phyloP scores from a whole-genome alignment of 768 basidiomycete species.

The Boletus reticulatus region DNA sequence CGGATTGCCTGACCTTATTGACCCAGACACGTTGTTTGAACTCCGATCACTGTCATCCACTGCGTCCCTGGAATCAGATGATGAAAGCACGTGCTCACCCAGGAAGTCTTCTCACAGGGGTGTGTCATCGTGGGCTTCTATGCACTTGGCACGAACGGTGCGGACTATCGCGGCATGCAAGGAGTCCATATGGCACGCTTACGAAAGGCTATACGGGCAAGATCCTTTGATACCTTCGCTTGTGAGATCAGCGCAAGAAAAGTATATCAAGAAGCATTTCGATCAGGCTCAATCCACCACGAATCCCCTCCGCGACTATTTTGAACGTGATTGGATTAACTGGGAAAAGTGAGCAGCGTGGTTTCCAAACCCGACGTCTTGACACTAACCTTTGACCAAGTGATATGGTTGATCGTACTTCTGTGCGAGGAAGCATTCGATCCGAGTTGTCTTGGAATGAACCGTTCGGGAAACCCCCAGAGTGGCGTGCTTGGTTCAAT shows the following conservation, averaged over 20 bases:
- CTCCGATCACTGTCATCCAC: constrained; percentile 27
- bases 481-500: constrained; percentile 53
- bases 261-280: constrained; percentile 24
- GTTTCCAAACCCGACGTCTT: not conserved
- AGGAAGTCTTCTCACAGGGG: constrained; percentile 25
- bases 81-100: constrained; percentile 17
- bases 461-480: constrained; percentile 46
- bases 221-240: constrained; percentile 38
- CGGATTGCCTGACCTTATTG: constrained; percentile 23
- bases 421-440: constrained; percentile 50
- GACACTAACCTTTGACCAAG: constrained; percentile 35
- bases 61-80: constrained; percentile 26
- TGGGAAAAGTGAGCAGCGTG: constrained; percentile 60
- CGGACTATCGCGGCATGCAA: constrained; percentile 60
- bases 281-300: constrained; percentile 18
- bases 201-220: constrained; percentile 45
- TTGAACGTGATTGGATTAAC: constrained; percentile 63
- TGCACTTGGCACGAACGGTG: constrained; percentile 65
- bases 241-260: constrained; percentile 36
- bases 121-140: constrained; percentile 48
- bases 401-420: constrained; percentile 74
- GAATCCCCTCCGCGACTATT: constrained; percentile 51
- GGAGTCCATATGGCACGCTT: constrained; percentile 67
- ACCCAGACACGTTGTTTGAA: constrained; percentile 31
- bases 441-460: constrained; percentile 52